Evolutionary conservation across 2,329 filamentous ascomycete species (phyloP).

Genomic region (Phoma sp.): DNA sequence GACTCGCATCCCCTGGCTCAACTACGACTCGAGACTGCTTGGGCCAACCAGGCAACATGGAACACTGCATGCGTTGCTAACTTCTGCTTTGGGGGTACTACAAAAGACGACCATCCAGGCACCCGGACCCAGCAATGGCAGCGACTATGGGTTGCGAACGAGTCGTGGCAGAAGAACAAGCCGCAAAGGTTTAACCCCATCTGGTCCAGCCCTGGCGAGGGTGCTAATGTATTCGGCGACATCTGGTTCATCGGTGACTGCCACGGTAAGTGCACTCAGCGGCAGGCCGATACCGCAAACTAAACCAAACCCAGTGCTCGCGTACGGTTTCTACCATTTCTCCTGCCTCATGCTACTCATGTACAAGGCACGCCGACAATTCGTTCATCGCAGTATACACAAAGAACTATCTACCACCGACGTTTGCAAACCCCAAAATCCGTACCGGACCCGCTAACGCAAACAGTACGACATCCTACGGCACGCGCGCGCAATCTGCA

Average conservation of each 20-base stretch:
- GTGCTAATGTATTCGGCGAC: constrained; percentile 15
- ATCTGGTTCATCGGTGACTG: constrained; percentile 30
- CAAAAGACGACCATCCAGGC: no score
- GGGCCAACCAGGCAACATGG: constrained; percentile 42
- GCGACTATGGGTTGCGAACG: constrained; percentile 29
- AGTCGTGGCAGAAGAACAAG: constrained; percentile 30
- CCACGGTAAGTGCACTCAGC: constrained; percentile 43
- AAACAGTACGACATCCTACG: constrained; percentile 29
- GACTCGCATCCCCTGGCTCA: constrained; percentile 32
- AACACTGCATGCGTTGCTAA: constrained; percentile 37
- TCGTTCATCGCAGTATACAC: no score
- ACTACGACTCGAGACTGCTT: constrained; percentile 37
- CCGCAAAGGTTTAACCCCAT: constrained; percentile 38
- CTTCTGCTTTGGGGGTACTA: constrained; percentile 43
- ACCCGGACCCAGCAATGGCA: no score
- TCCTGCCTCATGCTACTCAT: constrained; percentile 38
- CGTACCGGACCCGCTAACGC: no score
- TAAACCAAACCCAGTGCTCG: no score
- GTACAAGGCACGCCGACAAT: constrained; percentile 37
- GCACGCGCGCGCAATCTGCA: constrained; percentile 36
- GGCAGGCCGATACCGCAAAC: no score
- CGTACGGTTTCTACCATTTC: constrained; percentile 39
- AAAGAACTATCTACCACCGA: no score
- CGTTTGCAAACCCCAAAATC: no score
- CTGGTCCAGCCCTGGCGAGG: constrained; percentile 19